Base-by-base conservation (phyloP, 2,329 filamentous ascomycete genomes). In the Aotearoamyces nothofagi region DNA sequence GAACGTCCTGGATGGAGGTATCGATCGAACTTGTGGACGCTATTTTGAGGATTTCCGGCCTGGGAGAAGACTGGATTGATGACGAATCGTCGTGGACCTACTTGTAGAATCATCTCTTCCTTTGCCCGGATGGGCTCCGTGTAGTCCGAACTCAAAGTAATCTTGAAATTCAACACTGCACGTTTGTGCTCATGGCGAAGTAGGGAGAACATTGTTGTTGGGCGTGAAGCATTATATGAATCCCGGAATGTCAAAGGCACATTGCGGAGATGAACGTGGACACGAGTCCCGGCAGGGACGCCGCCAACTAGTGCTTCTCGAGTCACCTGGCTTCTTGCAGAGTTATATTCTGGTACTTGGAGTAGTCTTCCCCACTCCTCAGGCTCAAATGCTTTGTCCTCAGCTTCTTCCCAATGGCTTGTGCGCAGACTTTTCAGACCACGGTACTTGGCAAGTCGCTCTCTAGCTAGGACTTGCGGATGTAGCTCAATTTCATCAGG, bases 401-500 rank as follows among this genome's bases (percentile, higher is more conserved):
- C 87, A 24, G 80, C 76, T 17, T 77, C 80, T 42, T 92, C 78
- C 90, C 90, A 98, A 7, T 67, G 63, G 45, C 83, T 93, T 9
- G 80, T 81, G 40, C 82, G 75, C 35, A 96, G 55, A 49, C 80
- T 93, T 65, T 96, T 98, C 39, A 98, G 57, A 23, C 90, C 90
- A 46, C 90, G 68, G 55, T 94, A 98, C 34, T 81, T 71, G 6
- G 78, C 71, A 30, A 98, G 59, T 24, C 90, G 69, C 55, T 98
- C 90, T 29, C 82, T 63, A 1, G 90, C 90, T 24, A 82, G 63
- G 3, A 92, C 82, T 30, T 87, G 69, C 0, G 92, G 90, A 40
- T 81, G 82, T 30, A 98, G 61, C 53, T 98, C 92, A 33, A 98
- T 90, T 53, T 98, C 90, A 40, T 98, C 90, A 0, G 90, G 90